These are phyloP conservation scores for Inosperma sp. DNA, from an alignment of 768 basidiomycete species.

Conservation along the genomic window DNA sequence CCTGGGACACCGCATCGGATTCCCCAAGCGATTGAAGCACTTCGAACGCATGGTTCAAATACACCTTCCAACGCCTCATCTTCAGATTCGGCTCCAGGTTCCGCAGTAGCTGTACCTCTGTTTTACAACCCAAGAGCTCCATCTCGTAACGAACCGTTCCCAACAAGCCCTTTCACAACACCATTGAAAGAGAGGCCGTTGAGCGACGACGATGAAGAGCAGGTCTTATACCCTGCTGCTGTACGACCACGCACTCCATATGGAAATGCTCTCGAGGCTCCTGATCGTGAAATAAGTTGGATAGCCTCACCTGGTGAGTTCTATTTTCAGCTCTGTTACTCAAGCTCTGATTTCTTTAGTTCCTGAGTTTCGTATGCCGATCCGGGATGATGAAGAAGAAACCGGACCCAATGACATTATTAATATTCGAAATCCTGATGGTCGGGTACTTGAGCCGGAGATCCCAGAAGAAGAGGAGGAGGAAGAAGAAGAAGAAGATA, in stretches of 20 bases:
- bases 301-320: constrained; percentile 64
- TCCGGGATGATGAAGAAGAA: constrained; percentile 56
- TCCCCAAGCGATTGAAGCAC: constrained; percentile 26
- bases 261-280: constrained; percentile 32
- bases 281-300: constrained; percentile 70
- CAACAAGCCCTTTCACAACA: constrained; percentile 67
- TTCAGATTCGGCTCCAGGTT: constrained; percentile 39
- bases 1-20: constrained; percentile 42
- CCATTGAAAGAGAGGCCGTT: constrained; percentile 60
- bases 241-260: constrained; percentile 47
- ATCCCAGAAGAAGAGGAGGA: constrained; percentile 39
- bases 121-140: constrained; percentile 44
- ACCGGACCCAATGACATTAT: constrained; percentile 49
- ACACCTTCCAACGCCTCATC: constrained; percentile 43
- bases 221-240: constrained; percentile 57
- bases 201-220: constrained; percentile 65
- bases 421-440: constrained; percentile 30
- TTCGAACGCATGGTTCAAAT: constrained; percentile 48
- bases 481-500: constrained; percentile 43
- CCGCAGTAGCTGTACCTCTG: constrained; percentile 45
- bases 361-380: constrained; percentile 59
- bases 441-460: constrained; percentile 28
- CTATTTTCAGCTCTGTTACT: constrained; percentile 1
- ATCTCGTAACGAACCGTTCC: constrained; percentile 55
- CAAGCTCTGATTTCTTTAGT: constrained; percentile 32